phyloP scores from a whole-genome alignment of 2,329 filamentous ascomycete genomes.

The Geosmithia flava region DNA sequence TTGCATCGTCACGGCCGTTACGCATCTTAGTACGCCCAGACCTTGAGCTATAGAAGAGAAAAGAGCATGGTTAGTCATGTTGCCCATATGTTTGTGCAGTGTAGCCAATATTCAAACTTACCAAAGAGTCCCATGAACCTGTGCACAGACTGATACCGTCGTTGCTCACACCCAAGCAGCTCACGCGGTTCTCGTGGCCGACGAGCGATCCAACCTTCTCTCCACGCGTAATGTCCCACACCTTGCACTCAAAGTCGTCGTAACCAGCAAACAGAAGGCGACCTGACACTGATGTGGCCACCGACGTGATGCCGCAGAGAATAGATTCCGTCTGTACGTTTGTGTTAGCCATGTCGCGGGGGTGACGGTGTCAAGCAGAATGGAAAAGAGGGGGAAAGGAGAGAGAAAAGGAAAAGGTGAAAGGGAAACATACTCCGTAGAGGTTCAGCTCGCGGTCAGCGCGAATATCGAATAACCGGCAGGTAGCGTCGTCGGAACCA shows the following conservation, averaged over 20 bases:
- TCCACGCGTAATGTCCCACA: constrained; percentile 94
- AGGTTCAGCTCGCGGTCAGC: constrained; percentile 71
- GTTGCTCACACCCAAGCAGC: constrained; percentile 96
- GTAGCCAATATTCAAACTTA: constrained; percentile 35
- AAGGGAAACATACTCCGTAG: constrained; percentile 43
- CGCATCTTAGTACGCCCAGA: constrained; percentile 62
- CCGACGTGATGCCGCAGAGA: constrained; percentile 94
- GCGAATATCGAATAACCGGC: constrained; percentile 93
- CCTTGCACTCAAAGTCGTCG: constrained; percentile 99
- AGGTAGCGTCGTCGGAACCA: constrained; percentile 93
- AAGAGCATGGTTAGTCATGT: neutral
- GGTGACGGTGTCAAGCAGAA: neutral
- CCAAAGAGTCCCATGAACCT: constrained; percentile 97
- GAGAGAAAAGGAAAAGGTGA: neutral
- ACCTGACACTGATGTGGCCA: constrained; percentile 94
- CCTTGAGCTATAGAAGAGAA: constrained; percentile 53
- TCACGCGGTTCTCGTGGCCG: constrained; percentile 97
- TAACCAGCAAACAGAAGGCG: constrained; percentile 93
- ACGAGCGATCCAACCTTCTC: constrained; percentile 95
- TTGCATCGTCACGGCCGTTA: too few relatives aligned
- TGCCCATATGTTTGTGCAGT: neutral
- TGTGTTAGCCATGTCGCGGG: constrained; percentile 8
- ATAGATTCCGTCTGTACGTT: constrained; percentile 76
- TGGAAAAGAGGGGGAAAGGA: neutral
- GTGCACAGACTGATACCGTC: constrained; percentile 99